These are phyloP conservation scores for Globisporangium megalacanthum DNA, from an alignment of 352 stramenopile genomes.

Conservation along the genomic window DNA sequence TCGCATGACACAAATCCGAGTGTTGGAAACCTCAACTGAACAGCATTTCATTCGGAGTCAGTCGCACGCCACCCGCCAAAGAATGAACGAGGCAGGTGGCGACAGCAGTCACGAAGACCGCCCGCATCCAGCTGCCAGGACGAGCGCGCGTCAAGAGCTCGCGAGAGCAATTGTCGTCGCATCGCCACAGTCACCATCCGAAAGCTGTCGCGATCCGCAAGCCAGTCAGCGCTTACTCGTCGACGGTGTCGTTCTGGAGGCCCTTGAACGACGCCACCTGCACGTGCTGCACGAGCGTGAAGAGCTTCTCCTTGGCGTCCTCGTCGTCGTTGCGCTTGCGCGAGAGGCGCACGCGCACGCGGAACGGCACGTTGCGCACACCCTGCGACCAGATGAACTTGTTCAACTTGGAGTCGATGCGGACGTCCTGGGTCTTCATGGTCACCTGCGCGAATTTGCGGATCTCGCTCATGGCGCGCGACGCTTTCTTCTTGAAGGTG, in stretches of 20 bases:
- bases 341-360: slow-evolving; percentile 96
- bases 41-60: slow-evolving; percentile 9
- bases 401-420: slow-evolving; percentile 95
- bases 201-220: background rate
- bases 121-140: background rate
- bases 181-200: slow-evolving; percentile 1
- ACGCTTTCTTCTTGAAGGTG: slow-evolving; percentile 98
- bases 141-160: background rate
- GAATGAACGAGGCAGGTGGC: background rate
- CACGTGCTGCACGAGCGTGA: slow-evolving; percentile 98
- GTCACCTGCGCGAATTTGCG: slow-evolving; percentile 96
- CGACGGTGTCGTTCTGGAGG: slow-evolving; percentile 95
- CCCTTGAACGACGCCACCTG: slow-evolving; percentile 95
- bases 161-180: background rate
- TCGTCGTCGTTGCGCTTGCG: slow-evolving; percentile 99
- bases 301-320: slow-evolving; percentile 98
- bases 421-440: slow-evolving; percentile 97
- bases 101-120: background rate
- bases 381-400: slow-evolving; percentile 98
- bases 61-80: background rate
- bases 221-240: slow-evolving; percentile 60
- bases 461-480: slow-evolving; percentile 96
- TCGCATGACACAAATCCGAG: background rate
- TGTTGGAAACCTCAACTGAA: slow-evolving; percentile 18
- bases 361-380: slow-evolving; percentile 97